Percentiles rank a stretch among this genome's conserved stretches.
These are phyloP conservation scores for Serpula lacrymans DNA, from an alignment of 768 basidiomycete species.

Conservation along the genomic window DNA sequence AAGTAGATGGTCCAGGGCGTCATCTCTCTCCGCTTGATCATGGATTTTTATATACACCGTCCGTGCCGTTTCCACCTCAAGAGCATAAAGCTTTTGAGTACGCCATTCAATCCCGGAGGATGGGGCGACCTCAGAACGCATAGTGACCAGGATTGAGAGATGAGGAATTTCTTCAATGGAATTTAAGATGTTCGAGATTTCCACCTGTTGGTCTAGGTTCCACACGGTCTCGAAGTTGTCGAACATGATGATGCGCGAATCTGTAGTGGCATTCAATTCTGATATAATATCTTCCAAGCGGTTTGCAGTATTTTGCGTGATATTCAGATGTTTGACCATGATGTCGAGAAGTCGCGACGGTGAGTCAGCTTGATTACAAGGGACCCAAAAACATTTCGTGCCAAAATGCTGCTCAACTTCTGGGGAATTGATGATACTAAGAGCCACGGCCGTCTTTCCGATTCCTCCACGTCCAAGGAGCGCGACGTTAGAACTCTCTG, in stretches of 20 bases:
- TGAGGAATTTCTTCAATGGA: conserved; percentile 21
- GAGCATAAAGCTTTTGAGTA: conserved; percentile 8
- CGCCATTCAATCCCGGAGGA: conserved; percentile 25
- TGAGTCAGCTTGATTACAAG: conserved; percentile 30
- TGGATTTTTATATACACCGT: conserved; percentile 18
- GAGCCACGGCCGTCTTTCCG: conserved; percentile 37
- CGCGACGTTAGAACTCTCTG: conserved; percentile 4
- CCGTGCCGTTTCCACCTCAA: conserved; percentile 14
- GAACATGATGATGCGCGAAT: conserved; percentile 29
- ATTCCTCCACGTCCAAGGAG: conserved; percentile 32
- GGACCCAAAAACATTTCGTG: conserved; percentile 27
- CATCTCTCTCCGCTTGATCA: conserved; percentile 14
- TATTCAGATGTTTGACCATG: conserved; percentile 17
- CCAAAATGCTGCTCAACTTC: conserved; percentile 20
- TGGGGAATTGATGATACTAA: conserved; percentile 27
- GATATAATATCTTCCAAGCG: conserved; percentile 14
- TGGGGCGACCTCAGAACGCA: conserved; percentile 27
- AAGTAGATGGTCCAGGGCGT: conserved; percentile 20
- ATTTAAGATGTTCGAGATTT: conserved; percentile 22
- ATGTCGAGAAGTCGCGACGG: conserved; percentile 21
- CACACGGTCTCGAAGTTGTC: conserved; percentile 42
- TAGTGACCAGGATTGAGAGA: conserved; percentile 31
- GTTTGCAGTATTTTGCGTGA: conserved; percentile 18
- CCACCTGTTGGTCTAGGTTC: conserved; percentile 20
- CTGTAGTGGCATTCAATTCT: conserved; percentile 18